Base-by-base conservation (phyloP, 805 yeast species). In the Kluyveromyces aestuarii region DNA sequence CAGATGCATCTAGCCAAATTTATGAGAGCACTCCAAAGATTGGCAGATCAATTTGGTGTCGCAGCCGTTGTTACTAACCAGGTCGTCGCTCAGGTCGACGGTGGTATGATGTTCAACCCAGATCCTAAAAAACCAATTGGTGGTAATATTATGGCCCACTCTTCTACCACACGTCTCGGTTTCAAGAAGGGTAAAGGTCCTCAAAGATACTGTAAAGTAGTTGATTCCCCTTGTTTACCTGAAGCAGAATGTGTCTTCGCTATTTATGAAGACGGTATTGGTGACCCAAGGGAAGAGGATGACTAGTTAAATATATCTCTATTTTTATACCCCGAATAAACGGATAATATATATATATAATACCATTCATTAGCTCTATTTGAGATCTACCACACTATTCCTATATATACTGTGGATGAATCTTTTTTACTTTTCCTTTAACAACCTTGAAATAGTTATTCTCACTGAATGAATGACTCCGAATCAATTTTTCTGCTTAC, bases 51-150 rank as follows among this genome's bases (percentile, higher is more conserved):
- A 70, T 93, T 87, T 68, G 99, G 99, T 42, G 88, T 93, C 49
- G 99, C 98, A 0, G 96, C 91, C 9, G 89, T 93, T 7, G 88
- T 93, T 42, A 86, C 95, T 1, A 93, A 93, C 69, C 99, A 93
- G 68, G 99, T 93, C 19, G 96, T 88, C 7, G 97, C 98, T 4
- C 97, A 90, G 67, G 99, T 93, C 17, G 99, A 93, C 62, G 95
- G 95, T 60, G 80, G 80, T 40, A 73, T 74, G 67, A 75, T 79
- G 27, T 90, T 82, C 66, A 89, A 90, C 58, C 96, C 96, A 1
- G 99, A 93, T 66, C 97, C 98, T 14, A 93, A 93, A 67, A 93
- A 93, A 66, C 99, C 99, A 16, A 91, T 93, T 56, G 99, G 99
- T 52, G 99, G 99, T 59, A 91, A 93, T 62, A 93, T 93, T 58